Base-by-base conservation (phyloP, 371 early-diverging fungal species). In the Mucor indicus region DNA sequence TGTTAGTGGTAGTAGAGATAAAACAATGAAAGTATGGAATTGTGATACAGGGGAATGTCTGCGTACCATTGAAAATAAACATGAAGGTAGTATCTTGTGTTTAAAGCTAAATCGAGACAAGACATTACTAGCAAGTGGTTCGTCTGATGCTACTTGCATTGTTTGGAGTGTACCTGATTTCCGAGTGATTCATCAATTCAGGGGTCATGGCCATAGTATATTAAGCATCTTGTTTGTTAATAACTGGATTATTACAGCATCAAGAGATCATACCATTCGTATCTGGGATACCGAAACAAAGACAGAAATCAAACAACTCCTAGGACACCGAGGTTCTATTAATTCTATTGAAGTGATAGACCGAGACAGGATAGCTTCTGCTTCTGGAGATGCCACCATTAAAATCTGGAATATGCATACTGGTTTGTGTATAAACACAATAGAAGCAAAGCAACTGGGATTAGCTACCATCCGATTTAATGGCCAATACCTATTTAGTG, bases 1-100 rank as follows among this genome's bases (percentile, higher is more conserved):
- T 23, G 83, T 95, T 11, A 91, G 92, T 1, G 98, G 98, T 9
- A 95, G 96, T 10, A 84, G 96, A 30, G 99, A 99, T 67, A 77
- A 82, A 29, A 87, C 91, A 3, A 74, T 97, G 38, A 85, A 84
- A 44, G 60, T 92, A 25, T 94, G 93, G 93, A 81, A 93, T 59
- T 61, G 90, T 20, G 46, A 62, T 42, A 80, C 80, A 25, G 77
- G 80, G 36, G 52, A 55, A 87, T 90, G 7, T 62, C 90, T 43
- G 36, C 48, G 1, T 87, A 93, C 17, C 11, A 30, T 56, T 37
- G 30, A 29, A 29, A 25, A 54, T 24, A 55, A 55, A 13, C 99
- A 99, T 53, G 73, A 69, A 7, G 91, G 90, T 1, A 93, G 94
- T 1, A 93, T 98, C 2, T 73, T 97, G 11, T 90, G 92, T 54